These are phyloP conservation scores for Physaria fendleri DNA, from an alignment of 345 rosid genomes.

Conservation along the genomic window DNA sequence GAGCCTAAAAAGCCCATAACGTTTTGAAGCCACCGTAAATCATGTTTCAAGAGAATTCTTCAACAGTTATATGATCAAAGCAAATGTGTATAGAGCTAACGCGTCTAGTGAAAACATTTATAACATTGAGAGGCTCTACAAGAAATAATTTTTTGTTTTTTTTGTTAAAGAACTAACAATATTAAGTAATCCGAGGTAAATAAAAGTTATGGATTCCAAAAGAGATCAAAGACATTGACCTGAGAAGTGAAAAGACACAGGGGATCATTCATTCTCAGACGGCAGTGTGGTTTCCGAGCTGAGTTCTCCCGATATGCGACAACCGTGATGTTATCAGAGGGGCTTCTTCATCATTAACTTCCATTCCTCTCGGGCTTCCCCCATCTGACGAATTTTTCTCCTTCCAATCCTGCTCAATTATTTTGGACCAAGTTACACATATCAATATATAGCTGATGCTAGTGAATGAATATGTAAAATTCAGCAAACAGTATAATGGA, in stretches of 20 bases:
- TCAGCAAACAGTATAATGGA: not conserved
- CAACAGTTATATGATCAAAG: no score
- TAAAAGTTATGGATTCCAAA: not conserved
- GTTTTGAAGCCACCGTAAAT: no score
- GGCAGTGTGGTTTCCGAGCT: slow-evolving; percentile 45
- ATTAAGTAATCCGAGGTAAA: slow-evolving; percentile 20
- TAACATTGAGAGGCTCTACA: slow-evolving; percentile 19
- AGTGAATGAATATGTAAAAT: not conserved
- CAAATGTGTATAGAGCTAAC: no score
- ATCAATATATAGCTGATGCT: not conserved
- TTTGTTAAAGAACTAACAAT: slow-evolving; percentile 9
- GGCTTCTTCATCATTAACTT: slow-evolving; percentile 70
- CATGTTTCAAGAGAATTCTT: no score
- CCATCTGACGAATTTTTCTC: slow-evolving; percentile 85
- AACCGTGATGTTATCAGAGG: slow-evolving; percentile 66
- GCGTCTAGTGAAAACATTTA: slow-evolving; percentile 21
- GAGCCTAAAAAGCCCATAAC: no score
- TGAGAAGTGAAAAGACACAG: slow-evolving; percentile 6
- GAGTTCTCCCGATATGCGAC: slow-evolving; percentile 71
- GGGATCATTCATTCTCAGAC: slow-evolving; percentile 29
- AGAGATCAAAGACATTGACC: slow-evolving; percentile 8
- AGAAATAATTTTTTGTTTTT: slow-evolving; percentile 3
- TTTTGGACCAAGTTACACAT: slow-evolving; percentile 1
- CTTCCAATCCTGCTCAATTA: slow-evolving; percentile 69
- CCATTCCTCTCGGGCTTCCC: slow-evolving; percentile 34